phyloP scores from a whole-genome alignment of 2,329 filamentous ascomycete genomes.

The Aspergillus ruber region DNA sequence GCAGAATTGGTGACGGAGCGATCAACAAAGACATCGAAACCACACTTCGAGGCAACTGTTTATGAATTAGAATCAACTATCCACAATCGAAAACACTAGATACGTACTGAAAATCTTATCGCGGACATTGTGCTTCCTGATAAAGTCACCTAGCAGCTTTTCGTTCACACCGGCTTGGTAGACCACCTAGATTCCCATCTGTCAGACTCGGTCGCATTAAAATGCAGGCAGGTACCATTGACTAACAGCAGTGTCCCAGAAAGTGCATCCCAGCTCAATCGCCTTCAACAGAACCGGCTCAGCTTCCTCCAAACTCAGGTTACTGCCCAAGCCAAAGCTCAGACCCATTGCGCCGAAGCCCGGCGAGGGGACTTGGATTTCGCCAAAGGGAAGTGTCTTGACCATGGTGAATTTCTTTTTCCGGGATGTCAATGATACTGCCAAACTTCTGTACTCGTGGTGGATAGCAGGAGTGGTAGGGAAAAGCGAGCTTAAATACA shows the following conservation, averaged over 20 bases:
- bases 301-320: constrained; percentile 40
- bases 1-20: constrained; percentile 41
- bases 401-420: constrained; percentile 23
- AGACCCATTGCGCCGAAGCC: constrained; percentile 49
- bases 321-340: constrained; percentile 38
- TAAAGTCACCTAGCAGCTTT: constrained; percentile 46
- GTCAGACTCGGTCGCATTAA: neutral
- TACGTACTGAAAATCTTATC: constrained; percentile 44
- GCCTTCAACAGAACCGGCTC: constrained; percentile 47
- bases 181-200: constrained; percentile 30
- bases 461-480: too few relatives aligned
- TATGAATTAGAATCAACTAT: neutral
- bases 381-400: constrained; percentile 36
- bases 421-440: too few relatives aligned
- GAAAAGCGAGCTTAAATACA: too few relatives aligned
- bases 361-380: constrained; percentile 35
- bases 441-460: too few relatives aligned
- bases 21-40: constrained; percentile 33
- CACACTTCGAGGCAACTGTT: constrained; percentile 46
- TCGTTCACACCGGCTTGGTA: constrained; percentile 46
- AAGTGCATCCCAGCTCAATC: constrained; percentile 42
- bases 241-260: constrained; percentile 43
- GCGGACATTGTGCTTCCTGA: constrained; percentile 45
- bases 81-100: neutral
- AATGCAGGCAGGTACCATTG: neutral